Percentiles rank a stretch among this genome's conserved stretches.
Evolutionary conservation across 2,329 filamentous ascomycete genomes (phyloP).

Genomic region (Stachybotrys elegans): DNA sequence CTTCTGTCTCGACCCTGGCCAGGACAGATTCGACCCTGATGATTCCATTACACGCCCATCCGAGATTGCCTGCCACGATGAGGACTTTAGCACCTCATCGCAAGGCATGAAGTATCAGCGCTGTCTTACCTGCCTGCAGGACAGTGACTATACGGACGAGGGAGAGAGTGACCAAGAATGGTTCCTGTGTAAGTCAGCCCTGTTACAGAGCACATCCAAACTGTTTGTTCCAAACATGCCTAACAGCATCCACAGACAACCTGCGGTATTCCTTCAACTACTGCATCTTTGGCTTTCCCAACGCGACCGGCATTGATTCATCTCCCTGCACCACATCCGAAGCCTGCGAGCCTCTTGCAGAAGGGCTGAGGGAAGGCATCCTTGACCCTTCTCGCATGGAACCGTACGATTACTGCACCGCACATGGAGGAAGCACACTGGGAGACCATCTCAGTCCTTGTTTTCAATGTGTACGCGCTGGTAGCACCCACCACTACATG

Average conservation of each 20-base stretch:
- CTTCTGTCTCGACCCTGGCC: conserved; percentile 39
- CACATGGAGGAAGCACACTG: conserved; percentile 29
- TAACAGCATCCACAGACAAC: conserved; percentile 37
- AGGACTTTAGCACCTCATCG: conserved; percentile 30
- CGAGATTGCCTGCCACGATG: conserved; percentile 45
- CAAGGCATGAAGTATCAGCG: conserved; percentile 40
- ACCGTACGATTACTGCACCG: conserved; percentile 43
- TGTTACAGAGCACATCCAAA: not conserved
- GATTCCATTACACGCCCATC: conserved; percentile 37
- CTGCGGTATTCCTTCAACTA: conserved; percentile 46
- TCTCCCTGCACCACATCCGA: conserved; percentile 46
- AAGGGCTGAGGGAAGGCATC: conserved; percentile 34
- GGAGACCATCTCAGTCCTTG: conserved; percentile 32
- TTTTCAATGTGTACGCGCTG: conserved; percentile 38
- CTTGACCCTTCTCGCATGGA: conserved; percentile 25
- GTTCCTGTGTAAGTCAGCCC: conserved; percentile 47
- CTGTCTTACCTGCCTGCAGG: conserved; percentile 49
- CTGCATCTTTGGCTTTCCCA: conserved; percentile 48
- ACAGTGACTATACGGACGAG: conserved; percentile 41
- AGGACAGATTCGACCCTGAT: conserved; percentile 39
- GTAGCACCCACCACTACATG: conserved; percentile 35
- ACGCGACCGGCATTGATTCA: conserved; percentile 37
- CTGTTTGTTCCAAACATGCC: not conserved
- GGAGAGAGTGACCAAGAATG: conserved; percentile 48
- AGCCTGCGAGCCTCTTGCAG: conserved; percentile 42